These are phyloP conservation scores for Cucurbita ficifolia DNA, from an alignment of 306 rosid species.

Conservation along the genomic window DNA sequence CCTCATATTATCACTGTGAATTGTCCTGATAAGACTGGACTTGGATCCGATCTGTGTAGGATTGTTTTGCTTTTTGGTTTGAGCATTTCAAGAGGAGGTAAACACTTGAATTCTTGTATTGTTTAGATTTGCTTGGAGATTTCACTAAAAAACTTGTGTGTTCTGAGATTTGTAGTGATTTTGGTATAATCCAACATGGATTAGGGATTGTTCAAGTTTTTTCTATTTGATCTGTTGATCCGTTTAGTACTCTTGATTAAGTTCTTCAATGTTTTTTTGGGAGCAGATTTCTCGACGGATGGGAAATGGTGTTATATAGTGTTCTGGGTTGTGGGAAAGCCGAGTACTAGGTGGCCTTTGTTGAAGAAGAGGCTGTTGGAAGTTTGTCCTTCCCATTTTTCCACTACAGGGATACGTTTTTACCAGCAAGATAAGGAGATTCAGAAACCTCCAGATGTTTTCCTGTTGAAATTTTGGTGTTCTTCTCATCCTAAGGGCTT, in stretches of 20 bases:
- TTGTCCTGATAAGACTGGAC: constrained; percentile 47
- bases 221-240: not conserved
- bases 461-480: constrained; percentile 47
- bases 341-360: constrained; percentile 34
- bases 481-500: constrained; percentile 34
- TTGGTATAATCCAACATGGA: not conserved
- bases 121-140: not conserved
- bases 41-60: constrained; percentile 44
- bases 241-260: not conserved
- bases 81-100: constrained; percentile 43
- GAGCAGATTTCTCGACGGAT: constrained; percentile 35
- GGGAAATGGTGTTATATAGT: constrained; percentile 54
- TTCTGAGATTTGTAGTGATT: not conserved
- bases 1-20: constrained; percentile 39
- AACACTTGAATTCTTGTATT: not conserved
- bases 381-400: constrained; percentile 38
- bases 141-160: not conserved
- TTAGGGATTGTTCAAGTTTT: not conserved
- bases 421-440: constrained; percentile 25
- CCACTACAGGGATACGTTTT: constrained; percentile 28
- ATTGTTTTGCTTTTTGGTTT: constrained; percentile 38
- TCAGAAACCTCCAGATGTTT: constrained; percentile 25
- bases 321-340: constrained; percentile 39
- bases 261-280: not conserved
- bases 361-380: constrained; percentile 37